These are phyloP conservation scores for Phytopythium ostracodes DNA, from an alignment of 352 stramenopile species.

Conservation along the genomic window DNA sequence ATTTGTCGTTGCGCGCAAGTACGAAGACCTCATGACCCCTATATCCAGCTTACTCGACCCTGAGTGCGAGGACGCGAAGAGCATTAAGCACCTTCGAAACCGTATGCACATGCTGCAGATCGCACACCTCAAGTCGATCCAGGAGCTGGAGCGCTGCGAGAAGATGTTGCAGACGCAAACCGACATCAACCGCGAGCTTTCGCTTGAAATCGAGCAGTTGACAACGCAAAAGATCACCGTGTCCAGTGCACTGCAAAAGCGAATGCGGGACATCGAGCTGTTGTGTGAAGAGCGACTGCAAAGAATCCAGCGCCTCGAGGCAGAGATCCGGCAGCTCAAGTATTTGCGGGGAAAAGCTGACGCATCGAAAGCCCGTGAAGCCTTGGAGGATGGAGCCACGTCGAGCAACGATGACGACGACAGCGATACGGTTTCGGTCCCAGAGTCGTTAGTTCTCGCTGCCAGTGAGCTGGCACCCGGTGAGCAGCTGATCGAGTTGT, in stretches of 20 bases:
- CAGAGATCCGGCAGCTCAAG: slow-evolving; percentile 83
- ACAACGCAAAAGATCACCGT: slow-evolving; percentile 67
- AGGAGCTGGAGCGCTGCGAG: slow-evolving; percentile 91
- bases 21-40: slow-evolving; percentile 19
- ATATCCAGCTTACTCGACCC: slow-evolving; percentile 19
- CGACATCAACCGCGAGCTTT: slow-evolving; percentile 92
- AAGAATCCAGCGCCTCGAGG: slow-evolving; percentile 80
- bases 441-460: slow-evolving; percentile 63
- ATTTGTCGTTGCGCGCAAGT: slow-evolving; percentile 28
- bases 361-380: slow-evolving; percentile 21
- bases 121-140: slow-evolving; percentile 84
- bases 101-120: slow-evolving; percentile 88
- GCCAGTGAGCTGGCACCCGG: slow-evolving; percentile 63
- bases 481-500: slow-evolving; percentile 91
- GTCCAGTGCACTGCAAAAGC: slow-evolving; percentile 67
- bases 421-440: slow-evolving; percentile 48
- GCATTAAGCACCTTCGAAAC: slow-evolving; percentile 61
- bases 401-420: slow-evolving; percentile 37
- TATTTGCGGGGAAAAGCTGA: slow-evolving; percentile 60
- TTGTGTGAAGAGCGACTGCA: slow-evolving; percentile 80
- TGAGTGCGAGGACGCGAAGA: slow-evolving; percentile 19
- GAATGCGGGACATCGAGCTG: slow-evolving; percentile 84
- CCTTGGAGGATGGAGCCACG: slow-evolving; percentile 15
- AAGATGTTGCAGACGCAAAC: slow-evolving; percentile 94
- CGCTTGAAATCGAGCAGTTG: slow-evolving; percentile 88